phyloP scores from a whole-genome alignment of 1,139 yeast genomes.

The Debaryomyces fabryi region DNA sequence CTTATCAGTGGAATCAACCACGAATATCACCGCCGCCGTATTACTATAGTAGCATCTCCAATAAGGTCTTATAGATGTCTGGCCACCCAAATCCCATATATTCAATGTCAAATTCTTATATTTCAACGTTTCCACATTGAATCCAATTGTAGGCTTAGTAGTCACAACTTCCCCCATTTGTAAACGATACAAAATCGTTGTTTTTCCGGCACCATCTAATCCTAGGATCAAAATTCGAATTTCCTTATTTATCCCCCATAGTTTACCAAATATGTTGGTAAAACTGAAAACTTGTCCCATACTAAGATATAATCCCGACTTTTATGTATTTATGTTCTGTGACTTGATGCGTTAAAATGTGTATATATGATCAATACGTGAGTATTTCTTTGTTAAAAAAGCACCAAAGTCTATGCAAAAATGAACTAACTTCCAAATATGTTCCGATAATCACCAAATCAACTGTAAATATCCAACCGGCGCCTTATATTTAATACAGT shows the following conservation, averaged over 20 bases:
- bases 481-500: not conserved
- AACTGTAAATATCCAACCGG: not conserved
- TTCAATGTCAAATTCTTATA: constrained; percentile 90
- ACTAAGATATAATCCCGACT: not conserved
- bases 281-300: constrained; percentile 88
- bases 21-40: constrained; percentile 95
- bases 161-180: constrained; percentile 95
- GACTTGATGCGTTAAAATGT: not conserved
- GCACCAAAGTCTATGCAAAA: not conserved
- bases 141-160: constrained; percentile 95
- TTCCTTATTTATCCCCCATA: constrained; percentile 92
- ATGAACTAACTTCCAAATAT: not conserved
- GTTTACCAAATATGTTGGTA: constrained; percentile 70
- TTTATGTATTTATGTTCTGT: not conserved
- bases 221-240: constrained; percentile 91
- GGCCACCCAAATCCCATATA: constrained; percentile 94
- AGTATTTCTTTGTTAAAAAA: not conserved
- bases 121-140: constrained; percentile 91
- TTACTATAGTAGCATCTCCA: constrained; percentile 98
- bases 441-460: not conserved
- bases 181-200: constrained; percentile 87
- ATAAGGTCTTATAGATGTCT: constrained; percentile 93
- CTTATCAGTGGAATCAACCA: constrained; percentile 94
- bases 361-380: not conserved
- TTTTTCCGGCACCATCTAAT: constrained; percentile 97